A percentile compares a stretch with the other conserved stretches of the same genome.
Conservation (phyloP, 2,329 filamentous ascomycete genomes). For the Penicillium sp. region DNA sequence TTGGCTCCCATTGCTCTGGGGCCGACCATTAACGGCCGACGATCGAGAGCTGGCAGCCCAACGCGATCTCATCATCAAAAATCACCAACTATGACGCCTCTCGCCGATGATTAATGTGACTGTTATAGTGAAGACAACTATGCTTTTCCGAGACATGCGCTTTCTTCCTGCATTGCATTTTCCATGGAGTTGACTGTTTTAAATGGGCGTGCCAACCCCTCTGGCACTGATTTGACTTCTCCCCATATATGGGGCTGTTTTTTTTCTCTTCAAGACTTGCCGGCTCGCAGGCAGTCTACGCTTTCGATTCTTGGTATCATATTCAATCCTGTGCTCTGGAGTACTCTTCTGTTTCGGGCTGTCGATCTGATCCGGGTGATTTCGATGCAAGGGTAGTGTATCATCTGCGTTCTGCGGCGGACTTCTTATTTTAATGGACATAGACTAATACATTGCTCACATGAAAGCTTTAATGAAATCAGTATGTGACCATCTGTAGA, state of each 20-base stretch:
- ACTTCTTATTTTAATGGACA: conserved; percentile 18
- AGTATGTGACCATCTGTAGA: background rate
- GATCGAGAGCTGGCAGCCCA: conserved; percentile 44
- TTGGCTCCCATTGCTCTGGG: conserved; percentile 53
- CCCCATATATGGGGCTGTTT: background rate
- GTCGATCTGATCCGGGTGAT: conserved; percentile 19
- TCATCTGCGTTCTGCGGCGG: conserved; percentile 13
- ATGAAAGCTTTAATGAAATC: background rate
- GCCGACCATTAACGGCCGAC: conserved; percentile 46
- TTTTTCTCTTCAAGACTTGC: conserved; percentile 5
- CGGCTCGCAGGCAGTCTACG: conserved; percentile 1
- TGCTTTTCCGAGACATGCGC: conserved; percentile 7
- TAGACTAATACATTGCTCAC: conserved; percentile 21
- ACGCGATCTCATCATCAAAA: conserved; percentile 41
- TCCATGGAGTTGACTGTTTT: conserved; percentile 21
- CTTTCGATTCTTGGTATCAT: conserved; percentile 24
- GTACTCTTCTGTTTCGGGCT: conserved; percentile 20
- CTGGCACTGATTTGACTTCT: background rate
- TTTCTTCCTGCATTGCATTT: conserved; percentile 22
- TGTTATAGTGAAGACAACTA: conserved; percentile 15
- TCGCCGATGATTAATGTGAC: conserved; percentile 31
- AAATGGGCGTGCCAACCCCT: background rate
- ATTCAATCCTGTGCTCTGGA: conserved; percentile 24
- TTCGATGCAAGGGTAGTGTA: conserved; percentile 22
- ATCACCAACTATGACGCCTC: conserved; percentile 34